A percentile compares a stretch with the other conserved stretches of the same genome.
phyloP scores from a whole-genome alignment of 768 basidiomycete species.

The Lanmaoa pseudosensibilis region DNA sequence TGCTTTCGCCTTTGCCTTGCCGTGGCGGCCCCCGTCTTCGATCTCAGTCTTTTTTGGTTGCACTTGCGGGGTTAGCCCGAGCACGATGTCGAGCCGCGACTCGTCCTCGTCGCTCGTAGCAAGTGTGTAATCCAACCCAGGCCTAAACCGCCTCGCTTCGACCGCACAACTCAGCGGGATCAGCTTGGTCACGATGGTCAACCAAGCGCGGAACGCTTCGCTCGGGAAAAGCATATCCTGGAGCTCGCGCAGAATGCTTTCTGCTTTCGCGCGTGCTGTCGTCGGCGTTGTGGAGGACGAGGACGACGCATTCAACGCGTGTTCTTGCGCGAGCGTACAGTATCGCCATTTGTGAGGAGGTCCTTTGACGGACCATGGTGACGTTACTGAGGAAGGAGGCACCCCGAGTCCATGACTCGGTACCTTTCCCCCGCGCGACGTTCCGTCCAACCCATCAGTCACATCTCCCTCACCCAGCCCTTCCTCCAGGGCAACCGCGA shows the following conservation, averaged over 20 bases:
- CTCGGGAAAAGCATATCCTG: slow-evolving; percentile 80
- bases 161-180: slow-evolving; percentile 69
- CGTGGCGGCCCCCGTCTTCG: slow-evolving; percentile 12
- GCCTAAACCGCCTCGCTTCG: slow-evolving; percentile 87
- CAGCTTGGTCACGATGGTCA: slow-evolving; percentile 67
- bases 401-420: slow-evolving; percentile 69
- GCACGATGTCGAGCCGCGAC: slow-evolving; percentile 79
- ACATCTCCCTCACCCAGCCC: slow-evolving; percentile 65
- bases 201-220: slow-evolving; percentile 88
- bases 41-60: slow-evolving; percentile 17
- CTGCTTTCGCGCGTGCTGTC: slow-evolving; percentile 18
- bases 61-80: slow-evolving; percentile 78
- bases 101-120: slow-evolving; percentile 85
- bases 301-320: not conserved
- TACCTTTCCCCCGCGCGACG: slow-evolving; percentile 50
- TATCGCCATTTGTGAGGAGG: slow-evolving; percentile 97
- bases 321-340: slow-evolving; percentile 51
- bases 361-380: slow-evolving; percentile 71
- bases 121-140: slow-evolving; percentile 92
- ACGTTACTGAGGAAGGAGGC: slow-evolving; percentile 40
- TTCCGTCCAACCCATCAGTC: slow-evolving; percentile 58
- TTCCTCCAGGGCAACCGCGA: slow-evolving; percentile 66
- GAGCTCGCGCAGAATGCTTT: slow-evolving; percentile 38
- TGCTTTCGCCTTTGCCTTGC: slow-evolving; percentile 32
- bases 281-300: not conserved